phyloP scores from a whole-genome alignment of 257 asterid genomes.

The Nicotiana undulata region DNA sequence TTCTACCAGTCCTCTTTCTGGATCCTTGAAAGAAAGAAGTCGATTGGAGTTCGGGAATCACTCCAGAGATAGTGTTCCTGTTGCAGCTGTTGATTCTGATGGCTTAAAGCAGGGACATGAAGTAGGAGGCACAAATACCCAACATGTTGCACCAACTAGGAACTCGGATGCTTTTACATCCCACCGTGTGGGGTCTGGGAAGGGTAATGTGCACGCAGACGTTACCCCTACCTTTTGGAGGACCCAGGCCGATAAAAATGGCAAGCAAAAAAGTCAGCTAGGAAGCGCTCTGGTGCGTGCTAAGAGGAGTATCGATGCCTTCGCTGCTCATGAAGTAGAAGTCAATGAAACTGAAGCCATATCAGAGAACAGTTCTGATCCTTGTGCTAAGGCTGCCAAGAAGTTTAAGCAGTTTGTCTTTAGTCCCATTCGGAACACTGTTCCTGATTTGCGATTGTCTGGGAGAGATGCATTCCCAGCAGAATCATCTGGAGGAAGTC shows the following conservation, averaged over 20 bases:
- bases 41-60: slow-evolving; percentile 31
- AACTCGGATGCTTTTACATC: slow-evolving; percentile 2
- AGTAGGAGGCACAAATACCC: slow-evolving; percentile 4
- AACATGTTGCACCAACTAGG: slow-evolving; percentile 11
- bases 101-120: slow-evolving; percentile 7
- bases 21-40: slow-evolving; percentile 47
- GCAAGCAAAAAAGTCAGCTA: slow-evolving; percentile 18
- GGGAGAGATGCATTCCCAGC: slow-evolving; percentile 16
- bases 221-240: no score
- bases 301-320: slow-evolving; percentile 23
- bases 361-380: slow-evolving; percentile 18
- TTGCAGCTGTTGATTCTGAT: slow-evolving; percentile 14
- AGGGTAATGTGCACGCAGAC: no score
- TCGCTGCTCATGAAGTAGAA: slow-evolving; percentile 17
- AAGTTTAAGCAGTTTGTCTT: slow-evolving; percentile 33
- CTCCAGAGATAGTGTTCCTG: slow-evolving; percentile 13
- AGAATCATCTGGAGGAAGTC: slow-evolving; percentile 6
- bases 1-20: slow-evolving; percentile 33
- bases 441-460: slow-evolving; percentile 8
- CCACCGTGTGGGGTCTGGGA: no score
- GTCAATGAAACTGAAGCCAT: slow-evolving; percentile 13
- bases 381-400: slow-evolving; percentile 21
- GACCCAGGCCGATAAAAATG: slow-evolving; percentile 11
- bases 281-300: slow-evolving; percentile 21
- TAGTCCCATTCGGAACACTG: slow-evolving; percentile 6